Base-by-base conservation (phyloP, 371 early-diverging fungal species). In the Saksenaea oblongispora region DNA sequence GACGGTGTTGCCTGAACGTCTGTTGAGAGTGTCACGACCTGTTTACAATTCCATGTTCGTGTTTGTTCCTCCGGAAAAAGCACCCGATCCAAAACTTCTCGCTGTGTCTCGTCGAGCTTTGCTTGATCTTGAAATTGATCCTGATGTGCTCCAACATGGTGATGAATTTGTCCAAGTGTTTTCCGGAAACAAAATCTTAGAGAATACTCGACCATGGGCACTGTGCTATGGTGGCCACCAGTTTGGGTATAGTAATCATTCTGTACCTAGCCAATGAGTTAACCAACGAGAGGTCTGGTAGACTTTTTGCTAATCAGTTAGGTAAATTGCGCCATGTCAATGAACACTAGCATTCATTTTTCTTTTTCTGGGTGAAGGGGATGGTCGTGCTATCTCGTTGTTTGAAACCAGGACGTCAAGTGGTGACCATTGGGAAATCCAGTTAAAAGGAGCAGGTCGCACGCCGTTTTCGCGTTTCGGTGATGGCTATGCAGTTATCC, bases 181-280 rank as follows among this genome's bases (percentile, higher is more conserved):
- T 35, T 79, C 79, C 1, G 84, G 84, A 10, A 81, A 79, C 54
- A 62, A 64, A 22, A 24, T 79, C 0, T 54, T 80, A 9, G 61
- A 71, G 5, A 82, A 79, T 14, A 85, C 91, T 17, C 73, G 82
- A 9, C 93, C 95, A 0, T 95, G 94, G 93, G 84, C 95, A 1
- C 85, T 90, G 18, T 85, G 85, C 65, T 95, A 96, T 66, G 95
- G 87, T 31, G 97, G 96, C 0, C 93, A 95, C 71, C 95, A 96
- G 75, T 96, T 95, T 76, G 94, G 95, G 70, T 84, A 74, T 56
- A 74, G 68, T 67, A 69, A 67, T 15, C 67, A 69, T 22, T 10
- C n/a, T 42, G 47, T 3, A 7, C 55, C 2, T n/a, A 63, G 7
- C 3, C n/a, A 34, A 18, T 24, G 37, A 11, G 2, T 47, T 22